Evolutionary conservation across 306 rosid species (phyloP).

Genomic region (Amphicarpaea edgeworthii): DNA sequence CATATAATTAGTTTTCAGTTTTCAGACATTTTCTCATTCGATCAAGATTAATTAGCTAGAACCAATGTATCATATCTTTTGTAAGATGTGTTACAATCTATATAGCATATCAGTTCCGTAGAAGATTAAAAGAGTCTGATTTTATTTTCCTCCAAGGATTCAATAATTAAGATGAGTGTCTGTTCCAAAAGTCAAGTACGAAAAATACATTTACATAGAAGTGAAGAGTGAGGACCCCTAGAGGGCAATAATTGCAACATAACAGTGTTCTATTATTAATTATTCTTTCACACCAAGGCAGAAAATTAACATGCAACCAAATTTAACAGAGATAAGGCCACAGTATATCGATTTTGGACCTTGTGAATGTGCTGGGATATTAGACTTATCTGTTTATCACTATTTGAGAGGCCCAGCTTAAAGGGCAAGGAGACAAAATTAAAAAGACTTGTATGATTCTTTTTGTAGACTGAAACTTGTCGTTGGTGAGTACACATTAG

Average conservation of each 20-base stretch:
- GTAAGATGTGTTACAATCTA: background rate
- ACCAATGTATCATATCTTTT: background rate
- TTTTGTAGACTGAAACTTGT: slow-evolving; percentile 3
- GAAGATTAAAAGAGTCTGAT: background rate
- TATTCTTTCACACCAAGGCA: background rate
- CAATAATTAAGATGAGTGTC: background rate
- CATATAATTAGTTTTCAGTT: background rate
- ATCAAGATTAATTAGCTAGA: background rate
- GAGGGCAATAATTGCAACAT: background rate
- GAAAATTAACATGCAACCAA: background rate
- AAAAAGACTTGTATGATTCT: background rate
- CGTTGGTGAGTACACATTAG: slow-evolving; percentile 5
- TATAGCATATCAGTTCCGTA: background rate
- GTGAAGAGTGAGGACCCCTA: background rate
- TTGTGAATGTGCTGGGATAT: background rate
- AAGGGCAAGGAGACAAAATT: slow-evolving; percentile 2
- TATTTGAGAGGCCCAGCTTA: background rate
- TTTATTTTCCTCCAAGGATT: background rate
- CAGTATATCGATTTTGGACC: background rate
- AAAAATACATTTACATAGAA: background rate
- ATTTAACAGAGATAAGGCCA: background rate
- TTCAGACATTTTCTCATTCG: background rate
- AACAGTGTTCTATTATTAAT: background rate
- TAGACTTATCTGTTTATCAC: slow-evolving; percentile 19
- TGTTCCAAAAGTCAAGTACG: background rate